Percentiles rank a stretch among this genome's conserved stretches.
phyloP scores from a whole-genome alignment of 1,284 basidiomycete species.

The Microbotryomycetes sp. region DNA sequence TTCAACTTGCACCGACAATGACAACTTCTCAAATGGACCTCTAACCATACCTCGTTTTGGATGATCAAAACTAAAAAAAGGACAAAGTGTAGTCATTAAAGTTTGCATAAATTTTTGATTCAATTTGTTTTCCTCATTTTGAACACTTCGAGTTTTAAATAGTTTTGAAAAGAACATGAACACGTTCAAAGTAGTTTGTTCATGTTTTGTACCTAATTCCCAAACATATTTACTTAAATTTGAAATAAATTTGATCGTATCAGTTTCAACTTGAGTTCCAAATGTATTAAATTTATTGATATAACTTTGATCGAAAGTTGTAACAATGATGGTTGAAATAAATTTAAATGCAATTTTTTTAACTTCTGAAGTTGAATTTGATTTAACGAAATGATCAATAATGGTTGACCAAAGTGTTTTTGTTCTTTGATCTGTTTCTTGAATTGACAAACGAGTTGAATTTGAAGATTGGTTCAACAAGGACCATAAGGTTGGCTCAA shows the following conservation, averaged over 20 bases:
- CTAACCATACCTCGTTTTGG: no score
- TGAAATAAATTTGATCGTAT: neutral
- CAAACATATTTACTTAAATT: neutral
- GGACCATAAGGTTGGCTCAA: slow-evolving; percentile 62
- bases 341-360: neutral
- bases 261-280: neutral
- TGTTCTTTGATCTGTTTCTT: neutral
- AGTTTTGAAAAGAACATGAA: neutral
- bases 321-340: neutral
- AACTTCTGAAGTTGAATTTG: neutral
- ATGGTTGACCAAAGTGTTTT: neutral
- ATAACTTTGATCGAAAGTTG: neutral
- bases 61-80: neutral
- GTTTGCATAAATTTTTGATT: neutral
- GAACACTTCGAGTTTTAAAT: no score
- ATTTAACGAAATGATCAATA: neutral
- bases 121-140: neutral
- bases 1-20: no score
- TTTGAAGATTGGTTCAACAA: slow-evolving; percentile 55
- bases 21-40: no score
- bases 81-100: neutral
- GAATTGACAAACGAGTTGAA: slow-evolving; percentile 5
- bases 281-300: neutral
- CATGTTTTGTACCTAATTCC: neutral
- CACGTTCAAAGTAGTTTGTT: neutral